Evolutionary conservation across 2,329 filamentous ascomycete species (phyloP).

Genomic region (Cordyceps farinosa): DNA sequence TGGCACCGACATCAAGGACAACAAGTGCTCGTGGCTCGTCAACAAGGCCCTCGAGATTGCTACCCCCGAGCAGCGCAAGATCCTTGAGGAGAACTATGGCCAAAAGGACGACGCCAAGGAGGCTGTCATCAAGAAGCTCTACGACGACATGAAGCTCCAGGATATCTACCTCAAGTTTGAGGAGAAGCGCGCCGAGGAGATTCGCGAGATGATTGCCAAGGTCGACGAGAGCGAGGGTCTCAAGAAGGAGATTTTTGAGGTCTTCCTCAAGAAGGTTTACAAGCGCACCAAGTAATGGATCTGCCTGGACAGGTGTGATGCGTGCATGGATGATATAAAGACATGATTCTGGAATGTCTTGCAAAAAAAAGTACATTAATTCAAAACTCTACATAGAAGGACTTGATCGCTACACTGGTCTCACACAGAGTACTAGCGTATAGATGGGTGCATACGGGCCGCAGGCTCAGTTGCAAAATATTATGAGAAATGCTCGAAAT

Average conservation of each 20-base stretch:
- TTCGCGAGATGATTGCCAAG: constrained; percentile 69
- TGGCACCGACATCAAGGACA: constrained; percentile 97
- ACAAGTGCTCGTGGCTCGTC: constrained; percentile 98
- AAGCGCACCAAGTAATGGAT: constrained; percentile 81
- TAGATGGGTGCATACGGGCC: background rate
- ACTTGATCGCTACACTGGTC: background rate
- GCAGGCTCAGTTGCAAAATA: background rate
- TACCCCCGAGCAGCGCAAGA: constrained; percentile 78
- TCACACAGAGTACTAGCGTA: background rate
- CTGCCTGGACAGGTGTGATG: background rate
- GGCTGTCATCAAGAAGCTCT: constrained; percentile 82
- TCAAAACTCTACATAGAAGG: constrained; percentile 10
- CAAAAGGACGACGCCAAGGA: constrained; percentile 83
- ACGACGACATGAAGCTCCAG: constrained; percentile 79
- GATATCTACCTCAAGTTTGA: constrained; percentile 84
- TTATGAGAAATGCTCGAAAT: constrained; percentile 1
- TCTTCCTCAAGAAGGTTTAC: constrained; percentile 95
- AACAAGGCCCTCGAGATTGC: constrained; percentile 85
- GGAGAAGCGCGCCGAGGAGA: constrained; percentile 76
- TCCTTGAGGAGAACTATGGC: constrained; percentile 91
- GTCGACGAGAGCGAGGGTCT: constrained; percentile 85
- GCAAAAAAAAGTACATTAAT: constrained; percentile 8
- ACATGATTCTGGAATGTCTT: background rate
- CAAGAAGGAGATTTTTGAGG: constrained; percentile 85
- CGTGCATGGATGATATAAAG: background rate